Evolutionary conservation across 805 yeast species (phyloP).

Genomic region (Lipomyces kockii): DNA sequence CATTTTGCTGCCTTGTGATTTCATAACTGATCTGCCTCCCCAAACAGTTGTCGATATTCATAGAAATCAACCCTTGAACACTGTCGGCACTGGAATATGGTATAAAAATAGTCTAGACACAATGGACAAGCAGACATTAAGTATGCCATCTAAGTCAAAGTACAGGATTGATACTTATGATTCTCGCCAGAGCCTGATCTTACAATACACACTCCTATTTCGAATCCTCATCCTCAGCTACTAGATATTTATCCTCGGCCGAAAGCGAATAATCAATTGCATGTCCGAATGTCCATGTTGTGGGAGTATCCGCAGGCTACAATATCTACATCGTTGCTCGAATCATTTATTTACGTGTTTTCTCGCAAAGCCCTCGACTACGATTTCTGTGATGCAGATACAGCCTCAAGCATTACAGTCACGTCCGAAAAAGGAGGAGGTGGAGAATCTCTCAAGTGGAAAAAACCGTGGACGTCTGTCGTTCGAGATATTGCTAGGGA

Average conservation of each 20-base stretch:
- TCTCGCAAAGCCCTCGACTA: slow-evolving; percentile 56
- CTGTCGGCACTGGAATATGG: slow-evolving; percentile 75
- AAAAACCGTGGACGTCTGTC: slow-evolving; percentile 44
- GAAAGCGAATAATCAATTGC: slow-evolving; percentile 57
- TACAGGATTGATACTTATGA: slow-evolving; percentile 47
- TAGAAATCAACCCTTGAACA: slow-evolving; percentile 68
- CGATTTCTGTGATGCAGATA: slow-evolving; percentile 42
- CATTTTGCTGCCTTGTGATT: slow-evolving; percentile 91
- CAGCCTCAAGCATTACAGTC: slow-evolving; percentile 36
- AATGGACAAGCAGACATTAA: slow-evolving; percentile 75
- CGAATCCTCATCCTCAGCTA: slow-evolving; percentile 51
- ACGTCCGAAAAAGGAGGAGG: background rate
- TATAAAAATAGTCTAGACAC: slow-evolving; percentile 75
- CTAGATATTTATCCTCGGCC: slow-evolving; percentile 70
- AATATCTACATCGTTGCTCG: slow-evolving; percentile 75
- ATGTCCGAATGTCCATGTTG: slow-evolving; percentile 80
- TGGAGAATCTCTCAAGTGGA: slow-evolving; percentile 22
- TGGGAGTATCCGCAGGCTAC: slow-evolving; percentile 85
- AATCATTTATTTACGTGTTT: slow-evolving; percentile 73
- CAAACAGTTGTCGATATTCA: slow-evolving; percentile 83
- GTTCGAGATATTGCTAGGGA: slow-evolving; percentile 88
- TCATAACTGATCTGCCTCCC: slow-evolving; percentile 90
- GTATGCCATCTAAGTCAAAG: slow-evolving; percentile 50
- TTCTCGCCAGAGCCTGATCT: slow-evolving; percentile 25
- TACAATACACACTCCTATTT: slow-evolving; percentile 47